A percentile compares a stretch with the other conserved stretches of the same genome.
Conservation (phyloP, 179 eudicot species). For the Corrigiola litoralis region DNA sequence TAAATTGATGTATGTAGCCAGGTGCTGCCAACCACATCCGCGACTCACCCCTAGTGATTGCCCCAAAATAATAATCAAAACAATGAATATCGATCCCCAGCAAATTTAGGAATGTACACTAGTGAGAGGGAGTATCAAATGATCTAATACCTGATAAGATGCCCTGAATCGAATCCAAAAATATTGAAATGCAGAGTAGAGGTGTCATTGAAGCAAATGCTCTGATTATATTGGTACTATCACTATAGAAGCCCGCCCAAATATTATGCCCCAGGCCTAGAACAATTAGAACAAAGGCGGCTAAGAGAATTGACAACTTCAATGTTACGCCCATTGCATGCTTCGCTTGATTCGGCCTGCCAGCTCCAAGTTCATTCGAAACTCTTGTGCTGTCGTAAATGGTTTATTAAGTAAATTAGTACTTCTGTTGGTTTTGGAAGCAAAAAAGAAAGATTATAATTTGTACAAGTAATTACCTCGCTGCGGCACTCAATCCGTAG, state of each 20-base stretch:
- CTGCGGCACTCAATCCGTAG: constrained; percentile 75
- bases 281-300: constrained; percentile 30
- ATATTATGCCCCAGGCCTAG: constrained; percentile 49
- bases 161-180: constrained; percentile 63
- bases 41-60: constrained; percentile 69
- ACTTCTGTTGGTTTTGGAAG: too few relatives aligned
- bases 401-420: too few relatives aligned
- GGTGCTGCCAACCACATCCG: constrained; percentile 90
- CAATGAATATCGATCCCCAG: background rate
- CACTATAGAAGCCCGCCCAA: constrained; percentile 71
- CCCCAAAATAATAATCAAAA: background rate
- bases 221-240: constrained; percentile 33
- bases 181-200: constrained; percentile 42
- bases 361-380: constrained; percentile 82
- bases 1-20: constrained; percentile 57
- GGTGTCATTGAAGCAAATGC: constrained; percentile 56
- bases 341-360: constrained; percentile 48
- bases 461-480: too few relatives aligned
- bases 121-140: too few relatives aligned
- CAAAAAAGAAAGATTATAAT: too few relatives aligned
- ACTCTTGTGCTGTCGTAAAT: constrained; percentile 60
- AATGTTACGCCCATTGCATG: constrained; percentile 61
- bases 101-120: too few relatives aligned
- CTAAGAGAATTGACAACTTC: constrained; percentile 50
- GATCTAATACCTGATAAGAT: constrained; percentile 59